Evolutionary conservation across 108 stramenopile genomes (phyloP).

Genomic region (Heterococcus sp.): DNA sequence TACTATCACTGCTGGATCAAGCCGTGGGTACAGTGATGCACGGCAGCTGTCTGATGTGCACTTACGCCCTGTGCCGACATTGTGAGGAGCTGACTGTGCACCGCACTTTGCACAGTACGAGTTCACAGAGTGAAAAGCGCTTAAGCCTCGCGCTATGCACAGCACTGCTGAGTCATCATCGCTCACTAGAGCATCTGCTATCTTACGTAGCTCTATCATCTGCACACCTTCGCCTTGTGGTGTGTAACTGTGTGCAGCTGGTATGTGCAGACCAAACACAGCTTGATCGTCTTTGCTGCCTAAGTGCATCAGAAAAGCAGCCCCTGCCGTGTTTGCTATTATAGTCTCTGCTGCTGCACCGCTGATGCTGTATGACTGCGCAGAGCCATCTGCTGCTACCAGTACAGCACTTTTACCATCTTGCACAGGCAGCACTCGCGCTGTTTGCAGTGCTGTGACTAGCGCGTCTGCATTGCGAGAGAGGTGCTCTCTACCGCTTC

Average conservation of each 20-base stretch:
- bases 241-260: not conserved
- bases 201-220: not conserved
- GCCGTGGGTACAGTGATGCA: not conserved
- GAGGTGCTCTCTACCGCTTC: not conserved
- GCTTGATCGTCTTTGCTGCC: not conserved
- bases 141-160: not conserved
- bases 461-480: too few relatives aligned
- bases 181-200: not conserved
- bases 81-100: not conserved
- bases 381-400: not conserved
- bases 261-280: not conserved
- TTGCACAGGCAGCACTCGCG: not conserved
- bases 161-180: not conserved
- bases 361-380: not conserved
- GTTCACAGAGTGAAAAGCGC: not conserved
- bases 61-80: not conserved
- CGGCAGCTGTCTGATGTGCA: not conserved
- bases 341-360: not conserved
- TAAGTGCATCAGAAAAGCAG: not conserved
- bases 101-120: not conserved
- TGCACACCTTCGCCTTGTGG: not conserved
- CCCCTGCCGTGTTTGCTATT: not conserved
- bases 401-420: not conserved
- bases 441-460: not conserved
- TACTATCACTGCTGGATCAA: not conserved